Conservation (phyloP, 306 rosid species). For the Prosopis cineraria region DNA sequence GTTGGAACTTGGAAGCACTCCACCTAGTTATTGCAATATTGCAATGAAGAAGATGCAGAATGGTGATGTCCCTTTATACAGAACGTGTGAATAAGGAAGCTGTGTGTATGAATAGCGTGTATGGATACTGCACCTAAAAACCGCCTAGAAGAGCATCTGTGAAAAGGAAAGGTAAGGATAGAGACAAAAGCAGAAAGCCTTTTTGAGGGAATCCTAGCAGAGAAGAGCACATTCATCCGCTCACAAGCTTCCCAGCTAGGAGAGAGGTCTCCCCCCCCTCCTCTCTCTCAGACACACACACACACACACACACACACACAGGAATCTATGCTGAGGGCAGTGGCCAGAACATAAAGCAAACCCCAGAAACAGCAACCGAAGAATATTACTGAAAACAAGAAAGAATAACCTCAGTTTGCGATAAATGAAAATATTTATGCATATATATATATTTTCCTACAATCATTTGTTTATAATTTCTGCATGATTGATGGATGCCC, state of each 20-base stretch:
- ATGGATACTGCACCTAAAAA: slow-evolving; percentile 48
- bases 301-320: no score
- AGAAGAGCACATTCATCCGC: slow-evolving; percentile 85
- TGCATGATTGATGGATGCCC: slow-evolving; percentile 80
- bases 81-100: slow-evolving; percentile 67
- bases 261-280: slow-evolving; percentile 48
- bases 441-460: slow-evolving; percentile 41
- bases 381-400: slow-evolving; percentile 88
- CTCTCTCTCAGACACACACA: no score
- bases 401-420: slow-evolving; percentile 66
- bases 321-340: slow-evolving; percentile 85
- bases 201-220: slow-evolving; percentile 84
- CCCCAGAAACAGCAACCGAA: slow-evolving; percentile 52
- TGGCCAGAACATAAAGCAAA: slow-evolving; percentile 88
- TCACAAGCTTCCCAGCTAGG: slow-evolving; percentile 64
- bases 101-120: slow-evolving; percentile 53
- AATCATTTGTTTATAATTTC: slow-evolving; percentile 91
- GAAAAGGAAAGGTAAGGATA: slow-evolving; percentile 81
- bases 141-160: slow-evolving; percentile 75
- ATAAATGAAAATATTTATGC: slow-evolving; percentile 46
- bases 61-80: slow-evolving; percentile 63
- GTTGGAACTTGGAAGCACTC: slow-evolving; percentile 39
- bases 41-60: slow-evolving; percentile 68
- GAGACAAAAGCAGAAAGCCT: slow-evolving; percentile 82
- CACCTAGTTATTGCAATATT: slow-evolving; percentile 23